These are phyloP conservation scores for Boletellus sp. DNA, from an alignment of 768 basidiomycete genomes.

Conservation along the genomic window DNA sequence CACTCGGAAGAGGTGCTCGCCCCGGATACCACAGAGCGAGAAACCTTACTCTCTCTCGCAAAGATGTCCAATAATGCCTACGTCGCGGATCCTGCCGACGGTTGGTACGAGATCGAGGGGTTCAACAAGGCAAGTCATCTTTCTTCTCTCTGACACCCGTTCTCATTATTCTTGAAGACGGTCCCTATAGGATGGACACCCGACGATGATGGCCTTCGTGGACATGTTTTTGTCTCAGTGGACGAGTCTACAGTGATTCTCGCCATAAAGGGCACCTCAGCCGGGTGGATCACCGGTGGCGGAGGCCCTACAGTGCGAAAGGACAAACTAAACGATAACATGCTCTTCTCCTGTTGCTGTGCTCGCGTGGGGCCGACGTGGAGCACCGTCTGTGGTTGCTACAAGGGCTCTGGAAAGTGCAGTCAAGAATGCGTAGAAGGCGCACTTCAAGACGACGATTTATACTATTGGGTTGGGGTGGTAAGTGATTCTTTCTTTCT, in stretches of 20 bases:
- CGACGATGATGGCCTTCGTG: constrained; percentile 84
- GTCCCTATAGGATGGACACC: constrained; percentile 88
- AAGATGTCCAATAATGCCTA: constrained; percentile 93
- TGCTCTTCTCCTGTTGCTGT: constrained; percentile 96
- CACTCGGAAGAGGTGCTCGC: constrained; percentile 55
- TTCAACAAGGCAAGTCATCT: constrained; percentile 55
- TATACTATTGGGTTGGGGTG: constrained; percentile 85
- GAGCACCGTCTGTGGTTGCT: constrained; percentile 90
- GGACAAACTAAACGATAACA: constrained; percentile 93
- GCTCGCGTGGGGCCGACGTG: constrained; percentile 93
- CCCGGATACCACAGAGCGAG: constrained; percentile 70
- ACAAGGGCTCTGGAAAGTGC: constrained; percentile 70
- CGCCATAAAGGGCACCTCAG: constrained; percentile 91
- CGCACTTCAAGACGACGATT: constrained; percentile 71
- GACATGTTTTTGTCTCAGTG: constrained; percentile 82
- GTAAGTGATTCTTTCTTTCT: constrained; percentile 43
- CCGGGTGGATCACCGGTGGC: constrained; percentile 59
- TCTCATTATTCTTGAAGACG: constrained; percentile 35
- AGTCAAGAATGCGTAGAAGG: constrained; percentile 77
- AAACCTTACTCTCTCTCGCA: constrained; percentile 71
- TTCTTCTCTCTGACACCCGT: not conserved
- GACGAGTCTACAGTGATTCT: constrained; percentile 86
- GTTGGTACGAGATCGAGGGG: constrained; percentile 70
- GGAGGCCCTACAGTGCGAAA: constrained; percentile 82
- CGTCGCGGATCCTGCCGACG: constrained; percentile 41